phyloP scores from a whole-genome alignment of 176 grass and related monocot genomes.

The Eremochloa ophiuroides region DNA sequence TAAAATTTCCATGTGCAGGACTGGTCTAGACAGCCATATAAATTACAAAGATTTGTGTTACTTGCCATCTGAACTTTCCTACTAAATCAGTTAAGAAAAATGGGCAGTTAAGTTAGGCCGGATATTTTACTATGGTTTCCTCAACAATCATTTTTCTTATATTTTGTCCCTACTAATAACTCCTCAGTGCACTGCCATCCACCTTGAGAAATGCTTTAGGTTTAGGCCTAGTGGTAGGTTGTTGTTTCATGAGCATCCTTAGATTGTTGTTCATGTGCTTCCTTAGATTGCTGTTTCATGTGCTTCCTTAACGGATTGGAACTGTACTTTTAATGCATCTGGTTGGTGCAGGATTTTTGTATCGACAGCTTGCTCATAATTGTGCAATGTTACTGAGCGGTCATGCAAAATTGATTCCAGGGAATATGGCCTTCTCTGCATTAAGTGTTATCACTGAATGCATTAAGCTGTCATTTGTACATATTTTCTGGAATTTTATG shows the following conservation, averaged over 20 bases:
- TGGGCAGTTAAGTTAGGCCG: conserved; percentile 38
- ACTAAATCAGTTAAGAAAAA: conserved; percentile 23
- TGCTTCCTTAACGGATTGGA: neutral
- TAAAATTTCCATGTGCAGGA: conserved; percentile 14
- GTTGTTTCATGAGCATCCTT: too few species aligned
- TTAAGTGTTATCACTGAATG: neutral
- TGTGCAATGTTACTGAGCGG: conserved; percentile 30
- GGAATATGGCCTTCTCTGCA: neutral
- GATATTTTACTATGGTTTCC: neutral
- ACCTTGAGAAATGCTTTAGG: neutral
- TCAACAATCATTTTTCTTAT: conserved; percentile 55
- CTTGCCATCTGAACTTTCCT: conserved; percentile 13
- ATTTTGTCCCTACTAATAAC: neutral
- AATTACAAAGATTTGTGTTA: neutral
- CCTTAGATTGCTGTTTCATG: neutral
- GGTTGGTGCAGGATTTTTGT: conserved; percentile 25
- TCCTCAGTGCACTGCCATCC: too few species aligned
- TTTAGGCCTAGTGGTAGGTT: too few species aligned
- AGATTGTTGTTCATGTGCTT: too few species aligned
- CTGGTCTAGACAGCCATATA: conserved; percentile 10
- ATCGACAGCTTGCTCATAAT: conserved; percentile 18
- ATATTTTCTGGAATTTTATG: neutral
- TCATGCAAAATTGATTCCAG: conserved; percentile 1
- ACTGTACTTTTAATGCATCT: neutral
- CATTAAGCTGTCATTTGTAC: neutral